These are phyloP conservation scores for Colletotrichum cuscutae DNA, from an alignment of 2,329 filamentous ascomycete species.

Conservation along the genomic window DNA sequence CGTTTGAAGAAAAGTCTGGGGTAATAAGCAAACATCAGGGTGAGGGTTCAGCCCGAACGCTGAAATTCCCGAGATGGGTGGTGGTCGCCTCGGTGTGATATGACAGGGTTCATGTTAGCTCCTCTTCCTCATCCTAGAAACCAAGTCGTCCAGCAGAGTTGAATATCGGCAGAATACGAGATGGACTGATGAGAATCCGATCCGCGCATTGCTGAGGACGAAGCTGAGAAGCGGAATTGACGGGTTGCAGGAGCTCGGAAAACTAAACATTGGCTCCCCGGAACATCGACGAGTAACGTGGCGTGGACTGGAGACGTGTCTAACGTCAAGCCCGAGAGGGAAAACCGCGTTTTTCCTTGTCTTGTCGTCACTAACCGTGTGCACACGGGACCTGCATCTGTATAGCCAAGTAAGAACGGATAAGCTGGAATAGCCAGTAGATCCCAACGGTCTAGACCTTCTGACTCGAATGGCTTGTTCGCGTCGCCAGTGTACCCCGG, in stretches of 20 bases:
- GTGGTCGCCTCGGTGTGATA: background rate
- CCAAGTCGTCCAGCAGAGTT: background rate
- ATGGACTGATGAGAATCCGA: constrained; percentile 7
- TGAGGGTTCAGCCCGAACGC: background rate
- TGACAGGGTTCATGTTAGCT: background rate
- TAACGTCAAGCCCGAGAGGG: background rate
- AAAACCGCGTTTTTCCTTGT: background rate
- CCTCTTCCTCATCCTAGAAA: background rate
- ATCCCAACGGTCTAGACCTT: background rate
- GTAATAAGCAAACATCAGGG: background rate
- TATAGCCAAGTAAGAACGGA: background rate
- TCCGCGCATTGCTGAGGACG: background rate
- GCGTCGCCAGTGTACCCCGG: background rate
- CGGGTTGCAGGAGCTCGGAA: background rate
- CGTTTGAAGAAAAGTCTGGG: background rate
- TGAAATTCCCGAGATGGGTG: background rate
- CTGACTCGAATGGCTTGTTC: background rate
- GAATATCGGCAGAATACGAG: background rate
- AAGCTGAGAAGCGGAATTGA: background rate
- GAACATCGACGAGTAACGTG: background rate
- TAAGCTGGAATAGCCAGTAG: background rate
- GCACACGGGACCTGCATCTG: background rate
- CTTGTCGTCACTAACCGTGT: background rate
- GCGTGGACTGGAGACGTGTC: background rate
- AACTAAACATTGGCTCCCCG: background rate